Base-by-base conservation (phyloP, 176 grass and related monocot species). In the Avena eriantha region DNA sequence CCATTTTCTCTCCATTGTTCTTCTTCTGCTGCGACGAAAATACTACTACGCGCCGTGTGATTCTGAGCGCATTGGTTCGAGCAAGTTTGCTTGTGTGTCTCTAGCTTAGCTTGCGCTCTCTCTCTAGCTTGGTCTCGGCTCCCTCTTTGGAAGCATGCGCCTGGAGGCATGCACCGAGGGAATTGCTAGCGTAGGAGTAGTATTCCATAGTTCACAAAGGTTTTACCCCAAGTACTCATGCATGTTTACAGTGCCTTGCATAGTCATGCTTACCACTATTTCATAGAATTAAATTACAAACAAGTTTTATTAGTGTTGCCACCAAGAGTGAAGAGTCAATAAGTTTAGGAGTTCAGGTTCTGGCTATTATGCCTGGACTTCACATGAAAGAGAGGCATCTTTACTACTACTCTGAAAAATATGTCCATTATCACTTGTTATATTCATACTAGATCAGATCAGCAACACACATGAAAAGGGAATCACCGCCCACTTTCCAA, bases 401-500 rank as follows among this genome's bases (percentile, higher is more conserved):
- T 54, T 17, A 12, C 11, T 56, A 17, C 2, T 18, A 56, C 17
- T 4, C 4, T 56, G 54, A 19, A 8, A 17, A 19, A 8, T 19
- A 65, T 10, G 71, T 7, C 71, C 15, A 74, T 36, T 5, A 29
- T 75, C 7, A 43, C 14, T 10, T 17, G 8, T 49, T 26, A 22
- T 68, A 84, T 65, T 76, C 48, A 26, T 54, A n/a, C n/a, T n/a
- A 74, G 26, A 80, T 58, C 76, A 87, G 56, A 47, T 73, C 47
- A 53, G 83, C 12, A 48, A 58, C 23, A 79, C 8, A 50, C n/a
- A 79, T 24, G 66, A 90, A 89, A 86, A 91, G 77, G 89, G 41
- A 61, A 69, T 71, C 86, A 63, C 15, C 53, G 43, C n/a, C 75
- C 83, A 76, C 87, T 89, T 86, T 60, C 53, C 26, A 64, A 75